These are phyloP conservation scores for Mortierella alpina DNA, from an alignment of 192 early-diverging fungal genomes.

Conservation along the genomic window DNA sequence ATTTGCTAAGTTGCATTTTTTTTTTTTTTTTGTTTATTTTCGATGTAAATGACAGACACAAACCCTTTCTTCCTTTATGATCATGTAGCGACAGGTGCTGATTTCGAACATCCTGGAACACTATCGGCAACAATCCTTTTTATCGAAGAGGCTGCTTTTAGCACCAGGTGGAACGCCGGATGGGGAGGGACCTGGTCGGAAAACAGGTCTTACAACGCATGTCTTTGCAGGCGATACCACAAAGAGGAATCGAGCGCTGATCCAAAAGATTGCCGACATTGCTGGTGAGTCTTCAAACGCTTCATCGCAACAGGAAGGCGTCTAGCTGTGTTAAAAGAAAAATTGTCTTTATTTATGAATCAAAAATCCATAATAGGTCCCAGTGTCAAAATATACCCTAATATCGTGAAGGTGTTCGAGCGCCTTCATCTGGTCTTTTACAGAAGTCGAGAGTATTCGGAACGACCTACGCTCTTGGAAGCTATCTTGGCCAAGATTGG, in stretches of 20 bases:
- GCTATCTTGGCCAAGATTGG: conserved; percentile 58
- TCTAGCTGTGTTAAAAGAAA: not conserved
- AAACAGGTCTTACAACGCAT: conserved; percentile 34
- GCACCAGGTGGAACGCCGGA: conserved; percentile 23
- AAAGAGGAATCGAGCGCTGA: conserved; percentile 33
- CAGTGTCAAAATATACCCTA: conserved; percentile 53
- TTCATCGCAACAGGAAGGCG: not conserved
- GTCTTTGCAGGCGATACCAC: conserved; percentile 30
- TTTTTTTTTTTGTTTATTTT: too few species aligned
- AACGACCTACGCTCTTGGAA: conserved; percentile 34
- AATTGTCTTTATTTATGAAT: not conserved
- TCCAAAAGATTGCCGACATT: conserved; percentile 39
- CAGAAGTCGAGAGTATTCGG: conserved; percentile 23
- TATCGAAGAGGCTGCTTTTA: conserved; percentile 35
- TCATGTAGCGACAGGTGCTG: conserved; percentile 17
- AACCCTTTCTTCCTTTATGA: not conserved
- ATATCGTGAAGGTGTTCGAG: conserved; percentile 43
- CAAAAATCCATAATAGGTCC: conserved; percentile 25
- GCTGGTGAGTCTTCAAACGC: conserved; percentile 11
- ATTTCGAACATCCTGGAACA: conserved; percentile 30
- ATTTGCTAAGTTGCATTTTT: not conserved
- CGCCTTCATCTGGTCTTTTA: conserved; percentile 60
- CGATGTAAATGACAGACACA: too few species aligned
- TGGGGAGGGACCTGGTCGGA: conserved; percentile 17
- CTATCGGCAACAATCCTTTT: conserved; percentile 48